Base-by-base conservation (phyloP, 345 rosid genomes). In the Crucihimalaya himalaica region DNA sequence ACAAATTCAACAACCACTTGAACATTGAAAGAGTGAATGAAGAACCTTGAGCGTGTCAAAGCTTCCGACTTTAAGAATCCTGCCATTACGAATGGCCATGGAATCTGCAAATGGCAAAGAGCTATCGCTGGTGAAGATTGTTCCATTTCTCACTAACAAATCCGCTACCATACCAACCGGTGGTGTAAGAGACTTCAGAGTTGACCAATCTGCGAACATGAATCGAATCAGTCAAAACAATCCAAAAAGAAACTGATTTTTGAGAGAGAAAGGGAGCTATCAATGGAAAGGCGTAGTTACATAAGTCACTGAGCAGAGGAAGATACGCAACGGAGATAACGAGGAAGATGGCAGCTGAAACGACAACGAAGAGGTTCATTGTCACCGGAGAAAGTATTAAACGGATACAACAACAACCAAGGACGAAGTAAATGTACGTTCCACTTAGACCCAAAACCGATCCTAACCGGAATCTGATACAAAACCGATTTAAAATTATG, bases 41-140 rank as follows among this genome's bases (percentile, higher is more conserved):
- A 20, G 13, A 71, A 88, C 96, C 98, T 87, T 81, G 63, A 93
- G 81, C 42, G 88, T 73, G 25, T 97, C 81, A 67, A 83, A 88
- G 70, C 76, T 84, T 16, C 92, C 96, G 48, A 91, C 79, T 47
- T 89, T 83, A 63, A 91, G 86, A 76, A 91, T 78, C 83, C 90
- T 86, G 54, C 91, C 92, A 48, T 84, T 78, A 31, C 77, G 81
- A 58, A 94, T 74, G 40, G 97, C 97, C 86, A 94, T 84, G 75
- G 93, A 87, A 75, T 88, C 96, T 1, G 89, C 89, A 60, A 88
- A 89, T 9, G 83, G 90, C 56, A 81, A 68, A 55, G 91, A 82
- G 13, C 28, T 67, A 32, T 91, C 93, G 68, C 93, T 84, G 14
- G 98, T 94, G 84, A 88, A 91, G 70, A 91, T 85, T 31, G 86